A percentile compares a stretch with the other conserved stretches of the same genome.
These are phyloP conservation scores for Melastoma malabathricum DNA, from an alignment of 345 rosid species.

Conservation along the genomic window DNA sequence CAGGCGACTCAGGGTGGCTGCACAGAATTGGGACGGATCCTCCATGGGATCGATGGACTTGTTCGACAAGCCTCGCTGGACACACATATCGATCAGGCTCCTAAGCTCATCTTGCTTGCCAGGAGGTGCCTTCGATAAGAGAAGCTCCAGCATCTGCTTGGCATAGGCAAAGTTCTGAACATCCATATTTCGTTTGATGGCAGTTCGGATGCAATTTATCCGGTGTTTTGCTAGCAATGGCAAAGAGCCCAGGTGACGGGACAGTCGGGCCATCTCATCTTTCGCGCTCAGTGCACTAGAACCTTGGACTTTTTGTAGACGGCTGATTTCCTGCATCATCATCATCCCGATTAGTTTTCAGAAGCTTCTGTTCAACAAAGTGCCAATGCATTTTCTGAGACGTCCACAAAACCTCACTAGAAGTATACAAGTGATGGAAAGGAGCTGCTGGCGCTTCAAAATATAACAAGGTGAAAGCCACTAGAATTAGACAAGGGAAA, in stretches of 20 bases:
- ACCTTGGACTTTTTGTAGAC: constrained; percentile 84
- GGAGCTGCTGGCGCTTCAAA: neutral
- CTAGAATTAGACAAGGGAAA: neutral
- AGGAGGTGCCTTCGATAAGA: constrained; percentile 79
- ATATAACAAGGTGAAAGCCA: neutral
- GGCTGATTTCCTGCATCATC: constrained; percentile 59
- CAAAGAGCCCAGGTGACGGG: constrained; percentile 81
- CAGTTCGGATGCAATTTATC: constrained; percentile 88
- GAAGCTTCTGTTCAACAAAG: too few species aligned
- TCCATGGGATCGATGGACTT: constrained; percentile 92
- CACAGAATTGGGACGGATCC: constrained; percentile 93
- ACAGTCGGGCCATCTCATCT: constrained; percentile 94
- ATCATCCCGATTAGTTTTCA: neutral
- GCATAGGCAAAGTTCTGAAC: constrained; percentile 87
- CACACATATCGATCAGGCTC: constrained; percentile 81
- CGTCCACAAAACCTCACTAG: too few species aligned
- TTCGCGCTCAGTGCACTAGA: constrained; percentile 88
- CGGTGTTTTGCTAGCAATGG: constrained; percentile 91
- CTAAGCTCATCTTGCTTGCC: constrained; percentile 83
- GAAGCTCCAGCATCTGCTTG: constrained; percentile 95
- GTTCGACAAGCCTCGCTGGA: constrained; percentile 72
- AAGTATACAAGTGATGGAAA: neutral
- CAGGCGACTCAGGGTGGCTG: constrained; percentile 85
- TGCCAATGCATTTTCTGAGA: too few species aligned
- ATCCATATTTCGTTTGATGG: constrained; percentile 93